Evolutionary conservation across 1,139 yeast genomes (phyloP), one percentile per base, ranked within the genome.

Genomic region (Debaryomyces udenii): DNA sequence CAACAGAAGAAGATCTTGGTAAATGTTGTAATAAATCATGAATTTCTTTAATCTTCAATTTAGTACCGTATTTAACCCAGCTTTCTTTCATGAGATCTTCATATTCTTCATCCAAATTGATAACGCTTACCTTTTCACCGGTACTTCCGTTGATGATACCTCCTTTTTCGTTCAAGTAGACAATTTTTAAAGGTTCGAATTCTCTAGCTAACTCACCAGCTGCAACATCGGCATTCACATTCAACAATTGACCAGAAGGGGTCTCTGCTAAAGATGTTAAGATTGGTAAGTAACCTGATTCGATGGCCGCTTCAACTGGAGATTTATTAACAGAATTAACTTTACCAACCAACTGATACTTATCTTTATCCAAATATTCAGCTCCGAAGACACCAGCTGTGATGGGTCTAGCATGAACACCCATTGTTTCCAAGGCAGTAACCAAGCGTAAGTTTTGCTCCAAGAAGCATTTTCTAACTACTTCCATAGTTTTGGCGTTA

Each of bases 21-120:
- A 93, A 78, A 61, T 86, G 93, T 68, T 88, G 93, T 59, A 93
- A 78, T 56, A 93, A 78, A 58, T 93, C 99, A 64, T 89, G 93
- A 64, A 93, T 93, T 68, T 94, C 98, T 65, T 86, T 90, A 62
- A 93, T 90, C 74, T 93, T 93, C 66, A 93, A 78, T 70, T 93
- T 93, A 48, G 99, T 93, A 53, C 99, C 99, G 64, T 93, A 93
- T 66, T 93, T 93, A 53, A 93, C 99, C 99, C 99, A 93, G 32
- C 95, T 80, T 68, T 94, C 89, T 62, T 89, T 86, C 82, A 93
- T 74, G 56, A 93, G 74, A 43, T 80, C 87, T 31, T 91, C 97
- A 60, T 86, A 93, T 69, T 93, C 99, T 70, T 93, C 98, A 61
- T 93, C 99, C 57, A 93, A 77, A 63, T 93, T 93, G 64, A 93